Base-by-base conservation (phyloP, 805 yeast genomes). In the Candida odintsovae region DNA sequence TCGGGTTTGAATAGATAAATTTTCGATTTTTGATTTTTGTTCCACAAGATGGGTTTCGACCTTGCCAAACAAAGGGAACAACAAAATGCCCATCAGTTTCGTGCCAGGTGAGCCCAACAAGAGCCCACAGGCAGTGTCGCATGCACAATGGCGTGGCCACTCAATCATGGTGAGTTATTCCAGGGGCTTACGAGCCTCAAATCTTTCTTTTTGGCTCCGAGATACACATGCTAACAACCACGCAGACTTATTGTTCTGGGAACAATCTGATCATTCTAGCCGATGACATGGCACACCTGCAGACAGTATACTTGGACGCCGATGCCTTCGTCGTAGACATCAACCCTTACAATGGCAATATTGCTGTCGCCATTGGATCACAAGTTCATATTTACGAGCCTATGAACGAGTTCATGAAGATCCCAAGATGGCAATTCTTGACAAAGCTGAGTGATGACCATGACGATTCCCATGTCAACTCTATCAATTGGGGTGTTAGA, bases 101-200 rank as follows among this genome's bases (percentile, higher is more conserved):
- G 77, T 87, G 40, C 97, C 97, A 2, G 97, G 97, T 2, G 87
- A 86, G 59, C 94, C 94, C 18, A 85, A 83, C 61, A 64, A 70
- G 40, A 61, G 77, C 1, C 71, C 69, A 13, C 77, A 76, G 52
- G 69, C 88, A 1, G 75, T 80, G 21, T 70, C 78, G 37, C 83
- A 80, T 49, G 76, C 72, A 7, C 66, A 68, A 35, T 89, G 96
- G 96, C 79, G 78, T 46, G 71, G 72, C 11, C 79, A 78, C 49
- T 76, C 79, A 43, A 64, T 89, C 2, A 66, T 86, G 29, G 69
- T 67, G 49, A 18, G 67, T 53, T 19, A 20, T 18, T 38, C 21
- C 19, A 12, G 16, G 15, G 28, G 23, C 35, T 25, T 9, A 38
- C 25, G 26, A n/a, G 21, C 18, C 9, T 15, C 35, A 29, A 13